phyloP scores from a whole-genome alignment of 2,329 filamentous ascomycete genomes.

The Hypomyces rosellus region DNA sequence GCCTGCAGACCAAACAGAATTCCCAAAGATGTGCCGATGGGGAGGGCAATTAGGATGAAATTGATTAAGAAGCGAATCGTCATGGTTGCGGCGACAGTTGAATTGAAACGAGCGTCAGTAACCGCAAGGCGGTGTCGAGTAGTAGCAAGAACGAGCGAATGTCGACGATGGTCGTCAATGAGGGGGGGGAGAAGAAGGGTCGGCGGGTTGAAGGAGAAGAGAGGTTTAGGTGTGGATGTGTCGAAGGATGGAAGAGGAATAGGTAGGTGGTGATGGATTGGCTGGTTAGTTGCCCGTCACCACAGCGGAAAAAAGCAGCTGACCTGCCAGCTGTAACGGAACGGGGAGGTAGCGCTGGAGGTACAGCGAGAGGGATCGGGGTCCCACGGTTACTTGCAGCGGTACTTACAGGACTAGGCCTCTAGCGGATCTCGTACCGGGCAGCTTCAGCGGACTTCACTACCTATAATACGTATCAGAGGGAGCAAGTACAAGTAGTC shows the following conservation, averaged over 20 bases:
- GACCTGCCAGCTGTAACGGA: too few species aligned
- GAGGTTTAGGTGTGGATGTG: not conserved
- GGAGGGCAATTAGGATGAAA: conserved; percentile 42
- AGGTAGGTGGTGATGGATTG: not conserved
- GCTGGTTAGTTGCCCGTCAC: not conserved
- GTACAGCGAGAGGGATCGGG: too few species aligned
- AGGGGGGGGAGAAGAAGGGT: not conserved
- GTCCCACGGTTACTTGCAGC: too few species aligned
- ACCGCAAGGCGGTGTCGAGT: conserved; percentile 5
- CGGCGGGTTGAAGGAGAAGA: conserved; percentile 3
- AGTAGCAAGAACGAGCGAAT: conserved; percentile 5
- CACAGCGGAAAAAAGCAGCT: too few species aligned
- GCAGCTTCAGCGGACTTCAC: too few species aligned
- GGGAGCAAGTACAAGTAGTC: too few species aligned
- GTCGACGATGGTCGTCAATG: conserved; percentile 2
- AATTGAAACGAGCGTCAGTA: conserved; percentile 10
- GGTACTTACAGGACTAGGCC: too few species aligned
- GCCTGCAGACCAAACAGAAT: conserved; percentile 43
- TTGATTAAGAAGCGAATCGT: conserved; percentile 40
- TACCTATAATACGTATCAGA: too few species aligned
- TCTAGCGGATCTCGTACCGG: too few species aligned
- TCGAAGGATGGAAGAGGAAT: not conserved
- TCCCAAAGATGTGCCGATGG: conserved; percentile 43
- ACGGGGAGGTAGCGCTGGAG: too few species aligned
- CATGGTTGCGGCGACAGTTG: conserved; percentile 23